Conservation (phyloP, 352 stramenopile species). For the Lagenidium sp. region DNA sequence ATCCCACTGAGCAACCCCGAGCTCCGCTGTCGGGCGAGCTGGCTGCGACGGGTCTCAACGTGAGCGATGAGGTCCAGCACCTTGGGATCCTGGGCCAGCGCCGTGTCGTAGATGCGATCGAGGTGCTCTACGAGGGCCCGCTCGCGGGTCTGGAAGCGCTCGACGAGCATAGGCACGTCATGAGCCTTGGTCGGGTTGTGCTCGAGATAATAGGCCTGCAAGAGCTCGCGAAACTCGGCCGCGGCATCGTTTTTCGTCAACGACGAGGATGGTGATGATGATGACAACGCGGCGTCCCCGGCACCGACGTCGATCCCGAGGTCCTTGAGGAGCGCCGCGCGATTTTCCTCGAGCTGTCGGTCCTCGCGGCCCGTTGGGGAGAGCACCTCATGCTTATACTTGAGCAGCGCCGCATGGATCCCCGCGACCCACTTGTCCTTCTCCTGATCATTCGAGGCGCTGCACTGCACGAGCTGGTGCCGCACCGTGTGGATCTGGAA, state of each 20-base stretch:
- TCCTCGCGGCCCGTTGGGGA: conserved; percentile 19
- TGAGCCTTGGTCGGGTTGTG: conserved; percentile 52
- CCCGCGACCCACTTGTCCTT: conserved; percentile 57
- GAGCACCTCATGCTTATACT: conserved; percentile 20
- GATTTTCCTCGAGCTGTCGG: conserved; percentile 2
- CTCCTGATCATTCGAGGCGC: conserved; percentile 43
- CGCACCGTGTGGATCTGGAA: conserved; percentile 57
- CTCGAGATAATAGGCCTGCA: conserved; percentile 45
- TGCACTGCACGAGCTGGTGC: conserved; percentile 55
- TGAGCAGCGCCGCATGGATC: conserved; percentile 41
- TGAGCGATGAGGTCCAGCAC: conserved; percentile 21
- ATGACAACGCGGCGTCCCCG: neutral
- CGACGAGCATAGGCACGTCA: conserved; percentile 43
- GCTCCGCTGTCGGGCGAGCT: conserved; percentile 6
- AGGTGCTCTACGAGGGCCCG: conserved; percentile 44
- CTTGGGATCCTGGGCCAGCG: conserved; percentile 19
- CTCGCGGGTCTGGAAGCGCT: conserved; percentile 41
- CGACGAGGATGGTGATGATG: too few relatives aligned
- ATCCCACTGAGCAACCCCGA: conserved; percentile 25
- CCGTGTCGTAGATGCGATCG: conserved; percentile 57
- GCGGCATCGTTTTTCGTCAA: neutral
- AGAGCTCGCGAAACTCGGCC: conserved; percentile 4
- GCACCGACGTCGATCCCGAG: neutral
- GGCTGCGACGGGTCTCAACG: conserved; percentile 1
- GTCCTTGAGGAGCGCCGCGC: neutral